Conservation (phyloP, 768 basidiomycete species). For the Psilocybe sp. region DNA sequence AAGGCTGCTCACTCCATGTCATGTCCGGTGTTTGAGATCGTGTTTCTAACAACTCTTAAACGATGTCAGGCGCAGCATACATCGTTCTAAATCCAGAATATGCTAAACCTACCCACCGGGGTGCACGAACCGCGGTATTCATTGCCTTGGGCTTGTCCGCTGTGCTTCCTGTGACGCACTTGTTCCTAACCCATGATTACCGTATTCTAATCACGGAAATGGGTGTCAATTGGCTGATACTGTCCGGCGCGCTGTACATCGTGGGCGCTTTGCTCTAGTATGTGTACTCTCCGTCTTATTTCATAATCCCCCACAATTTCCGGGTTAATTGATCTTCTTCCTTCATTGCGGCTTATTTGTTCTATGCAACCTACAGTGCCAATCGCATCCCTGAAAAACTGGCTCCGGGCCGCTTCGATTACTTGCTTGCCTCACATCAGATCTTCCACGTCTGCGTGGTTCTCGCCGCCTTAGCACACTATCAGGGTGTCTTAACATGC, state of each 20-base stretch:
- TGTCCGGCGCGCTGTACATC: conserved; percentile 75
- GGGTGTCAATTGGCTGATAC: conserved; percentile 69
- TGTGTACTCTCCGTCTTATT: conserved; percentile 31
- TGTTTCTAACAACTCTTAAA: conserved; percentile 14
- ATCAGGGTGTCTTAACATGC: conserved; percentile 50
- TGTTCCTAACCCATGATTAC: conserved; percentile 57
- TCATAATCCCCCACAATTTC: conserved; percentile 20
- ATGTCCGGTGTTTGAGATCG: conserved; percentile 14
- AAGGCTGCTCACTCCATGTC: conserved; percentile 20
- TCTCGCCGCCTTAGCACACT: conserved; percentile 68
- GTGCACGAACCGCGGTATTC: conserved; percentile 77
- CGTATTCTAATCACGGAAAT: conserved; percentile 52
- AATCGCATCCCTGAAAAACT: conserved; percentile 78
- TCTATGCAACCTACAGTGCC: conserved; percentile 50
- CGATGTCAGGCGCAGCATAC: conserved; percentile 55
- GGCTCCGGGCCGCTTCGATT: conserved; percentile 76
- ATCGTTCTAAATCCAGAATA: conserved; percentile 80
- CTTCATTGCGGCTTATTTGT: conserved; percentile 9
- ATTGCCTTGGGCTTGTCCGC: conserved; percentile 72
- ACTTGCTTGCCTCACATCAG: conserved; percentile 80
- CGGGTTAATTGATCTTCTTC: conserved; percentile 13
- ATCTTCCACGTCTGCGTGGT: conserved; percentile 86
- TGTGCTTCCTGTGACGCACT: conserved; percentile 67
- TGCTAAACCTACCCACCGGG: conserved; percentile 68
- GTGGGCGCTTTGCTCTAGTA: conserved; percentile 80